Base-by-base conservation (phyloP, 371 early-diverging fungal genomes). In the Mortierella sp. region DNA sequence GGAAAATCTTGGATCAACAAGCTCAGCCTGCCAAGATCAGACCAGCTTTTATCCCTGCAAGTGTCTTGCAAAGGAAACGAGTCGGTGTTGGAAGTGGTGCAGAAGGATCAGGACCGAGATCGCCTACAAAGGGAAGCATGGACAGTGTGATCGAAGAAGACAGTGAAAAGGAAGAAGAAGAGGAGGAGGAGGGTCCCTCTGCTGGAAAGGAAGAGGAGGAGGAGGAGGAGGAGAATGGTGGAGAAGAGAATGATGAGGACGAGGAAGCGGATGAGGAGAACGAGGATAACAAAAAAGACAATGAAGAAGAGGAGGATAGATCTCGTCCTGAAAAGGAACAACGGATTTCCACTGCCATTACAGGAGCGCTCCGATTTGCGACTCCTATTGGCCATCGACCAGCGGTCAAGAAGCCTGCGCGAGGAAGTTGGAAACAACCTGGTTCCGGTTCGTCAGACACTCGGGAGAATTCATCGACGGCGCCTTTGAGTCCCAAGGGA, bases 21-120 rank as follows among this genome's bases (percentile, higher is more conserved):
- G 29, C 58, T 11, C 64, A 53, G 11, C 64, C 64, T 15, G 21
- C 71, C 55, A 71, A 68, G 44, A 68, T 60, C 7, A 50, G 79
- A 18, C 79, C 79, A 4, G 79, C 79, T 2, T 77, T 77, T 23
- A 77, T 77, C n/a, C 79, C 79, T 47, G 66, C 72, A 7, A 65
- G 66, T 30, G 79, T 64, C 1, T 44, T 77, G 59, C 79, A 77
- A 18, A 56, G 79, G 30, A 77, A 72, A 50, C 68, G 64, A 61
- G 12, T 29, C 37, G 57, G 58, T 25, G 71, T 76, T 71, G 72
- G 45, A n/a, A 64, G 53, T 21, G 68, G 70, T 2, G 72, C 67
- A 28, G 76, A 76, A 19, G 73, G 67, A 58, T 57, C 29, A 26
- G 9, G 37, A 5, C 37, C 37, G 37, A 37, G 37, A 37, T 37